Percentiles rank a stretch among this genome's conserved stretches.
These are phyloP conservation scores for Petunia axillaris DNA, from an alignment of 257 asterid genomes.

Conservation along the genomic window DNA sequence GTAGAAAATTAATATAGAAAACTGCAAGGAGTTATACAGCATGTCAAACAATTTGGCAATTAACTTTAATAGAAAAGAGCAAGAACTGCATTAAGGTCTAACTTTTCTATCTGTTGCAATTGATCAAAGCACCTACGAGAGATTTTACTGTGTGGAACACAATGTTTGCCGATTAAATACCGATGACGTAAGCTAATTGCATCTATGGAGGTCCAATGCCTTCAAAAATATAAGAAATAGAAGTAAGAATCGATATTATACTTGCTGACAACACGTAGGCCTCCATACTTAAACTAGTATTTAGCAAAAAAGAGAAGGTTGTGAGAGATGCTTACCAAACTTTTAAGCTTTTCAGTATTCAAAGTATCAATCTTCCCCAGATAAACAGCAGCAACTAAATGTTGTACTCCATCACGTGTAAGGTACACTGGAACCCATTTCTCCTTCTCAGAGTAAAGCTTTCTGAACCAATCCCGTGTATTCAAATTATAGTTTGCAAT, in stretches of 20 bases:
- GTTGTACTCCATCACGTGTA: slow-evolving; percentile 64
- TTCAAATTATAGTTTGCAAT: no score
- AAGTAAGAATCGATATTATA: slow-evolving; percentile 1
- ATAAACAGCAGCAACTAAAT: slow-evolving; percentile 84
- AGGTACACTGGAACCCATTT: no score
- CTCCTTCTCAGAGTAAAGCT: no score
- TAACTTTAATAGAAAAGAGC: slow-evolving; percentile 9
- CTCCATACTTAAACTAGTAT: background rate
- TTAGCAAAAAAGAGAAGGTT: background rate
- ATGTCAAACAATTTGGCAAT: background rate
- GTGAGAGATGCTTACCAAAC: slow-evolving; percentile 53
- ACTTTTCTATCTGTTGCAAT: background rate
- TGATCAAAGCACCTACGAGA: background rate
- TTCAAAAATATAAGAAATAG: background rate
- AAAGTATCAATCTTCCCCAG: slow-evolving; percentile 79
- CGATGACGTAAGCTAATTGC: slow-evolving; percentile 2
- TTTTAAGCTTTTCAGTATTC: slow-evolving; percentile 62
- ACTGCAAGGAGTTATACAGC: background rate
- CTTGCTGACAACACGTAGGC: slow-evolving; percentile 3
- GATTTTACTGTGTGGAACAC: slow-evolving; percentile 9
- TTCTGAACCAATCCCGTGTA: no score
- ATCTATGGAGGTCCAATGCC: background rate
- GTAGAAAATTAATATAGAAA: background rate
- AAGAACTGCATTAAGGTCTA: slow-evolving; percentile 14
- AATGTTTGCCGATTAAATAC: background rate